phyloP scores from a whole-genome alignment of 192 early-diverging fungal species.

The Coemansia sp. region DNA sequence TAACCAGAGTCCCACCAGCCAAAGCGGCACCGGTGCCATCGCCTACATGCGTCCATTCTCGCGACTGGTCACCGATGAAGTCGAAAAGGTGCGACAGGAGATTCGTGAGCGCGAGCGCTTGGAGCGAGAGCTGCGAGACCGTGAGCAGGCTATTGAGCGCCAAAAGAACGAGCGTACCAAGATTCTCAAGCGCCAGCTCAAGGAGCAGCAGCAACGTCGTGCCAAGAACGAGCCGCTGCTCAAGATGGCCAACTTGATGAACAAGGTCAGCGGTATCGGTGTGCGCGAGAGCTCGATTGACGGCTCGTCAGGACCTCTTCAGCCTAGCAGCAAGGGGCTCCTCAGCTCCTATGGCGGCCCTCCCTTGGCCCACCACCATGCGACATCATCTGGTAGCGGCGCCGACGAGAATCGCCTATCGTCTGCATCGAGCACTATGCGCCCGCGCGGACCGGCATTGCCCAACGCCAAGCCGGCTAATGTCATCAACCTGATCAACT shows the following conservation, averaged over 20 bases:
- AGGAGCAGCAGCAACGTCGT: slow-evolving; percentile 60
- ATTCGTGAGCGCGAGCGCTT: slow-evolving; percentile 71
- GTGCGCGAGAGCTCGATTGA: slow-evolving; percentile 45
- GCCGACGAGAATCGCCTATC: slow-evolving; percentile 31
- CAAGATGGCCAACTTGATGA: slow-evolving; percentile 61
- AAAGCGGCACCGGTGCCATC: neutral
- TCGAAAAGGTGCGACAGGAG: slow-evolving; percentile 69
- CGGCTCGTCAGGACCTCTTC: neutral
- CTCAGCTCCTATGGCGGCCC: neutral
- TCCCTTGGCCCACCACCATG: neutral
- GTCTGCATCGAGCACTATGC: slow-evolving; percentile 33
- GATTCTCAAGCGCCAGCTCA: slow-evolving; percentile 59
- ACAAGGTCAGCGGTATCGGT: slow-evolving; percentile 44
- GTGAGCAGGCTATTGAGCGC: slow-evolving; percentile 51
- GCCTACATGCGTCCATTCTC: slow-evolving; percentile 42
- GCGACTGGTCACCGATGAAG: slow-evolving; percentile 63
- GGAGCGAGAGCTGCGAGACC: slow-evolving; percentile 65
- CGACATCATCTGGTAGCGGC: neutral
- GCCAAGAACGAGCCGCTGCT: slow-evolving; percentile 61
- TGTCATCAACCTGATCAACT: slow-evolving; percentile 80
- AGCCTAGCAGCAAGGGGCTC: neutral
- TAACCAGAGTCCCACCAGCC: neutral
- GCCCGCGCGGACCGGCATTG: slow-evolving; percentile 52
- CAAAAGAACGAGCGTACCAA: slow-evolving; percentile 59
- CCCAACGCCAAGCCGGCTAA: slow-evolving; percentile 65